Percentiles rank a stretch among this genome's conserved stretches.
These are phyloP conservation scores for Vigna reflexopilosa DNA, from an alignment of 306 rosid genomes.

Conservation along the genomic window DNA sequence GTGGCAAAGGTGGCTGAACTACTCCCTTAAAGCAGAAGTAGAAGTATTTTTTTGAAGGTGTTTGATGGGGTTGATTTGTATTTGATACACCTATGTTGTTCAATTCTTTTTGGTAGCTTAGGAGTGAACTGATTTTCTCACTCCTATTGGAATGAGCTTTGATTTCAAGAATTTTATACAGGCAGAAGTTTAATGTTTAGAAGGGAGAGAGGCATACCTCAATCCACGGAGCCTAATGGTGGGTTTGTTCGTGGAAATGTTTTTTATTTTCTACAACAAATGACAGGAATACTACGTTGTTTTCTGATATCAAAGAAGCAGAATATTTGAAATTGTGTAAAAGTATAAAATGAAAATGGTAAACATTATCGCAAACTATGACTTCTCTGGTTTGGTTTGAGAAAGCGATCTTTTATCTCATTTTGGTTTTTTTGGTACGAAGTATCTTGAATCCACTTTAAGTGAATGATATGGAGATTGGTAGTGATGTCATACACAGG, in stretches of 20 bases:
- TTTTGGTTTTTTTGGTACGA: not conserved
- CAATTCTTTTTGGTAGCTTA: not conserved
- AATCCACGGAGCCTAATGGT: not conserved
- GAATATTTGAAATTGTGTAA: not conserved
- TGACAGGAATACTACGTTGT: not conserved
- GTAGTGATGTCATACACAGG: no score
- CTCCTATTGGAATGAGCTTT: not conserved
- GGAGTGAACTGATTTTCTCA: not conserved
- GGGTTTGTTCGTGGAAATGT: not conserved
- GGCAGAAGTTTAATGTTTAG: no score
- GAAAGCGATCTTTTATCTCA: not conserved
- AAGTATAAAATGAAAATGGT: not conserved
- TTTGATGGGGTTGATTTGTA: slow-evolving; percentile 24
- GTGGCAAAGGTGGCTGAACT: slow-evolving; percentile 20
- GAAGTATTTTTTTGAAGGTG: slow-evolving; percentile 9
- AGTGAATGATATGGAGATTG: not conserved
- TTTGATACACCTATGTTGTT: slow-evolving; percentile 3
- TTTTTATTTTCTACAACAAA: not conserved
- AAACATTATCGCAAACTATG: not conserved
- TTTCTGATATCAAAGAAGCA: not conserved
- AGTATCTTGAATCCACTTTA: not conserved
- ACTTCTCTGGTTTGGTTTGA: not conserved
- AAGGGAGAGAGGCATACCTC: no score
- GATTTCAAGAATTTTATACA: slow-evolving; percentile 1
- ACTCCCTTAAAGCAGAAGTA: not conserved